Conservation (phyloP, 371 early-diverging fungal species). For the Circinella umbellata region DNA sequence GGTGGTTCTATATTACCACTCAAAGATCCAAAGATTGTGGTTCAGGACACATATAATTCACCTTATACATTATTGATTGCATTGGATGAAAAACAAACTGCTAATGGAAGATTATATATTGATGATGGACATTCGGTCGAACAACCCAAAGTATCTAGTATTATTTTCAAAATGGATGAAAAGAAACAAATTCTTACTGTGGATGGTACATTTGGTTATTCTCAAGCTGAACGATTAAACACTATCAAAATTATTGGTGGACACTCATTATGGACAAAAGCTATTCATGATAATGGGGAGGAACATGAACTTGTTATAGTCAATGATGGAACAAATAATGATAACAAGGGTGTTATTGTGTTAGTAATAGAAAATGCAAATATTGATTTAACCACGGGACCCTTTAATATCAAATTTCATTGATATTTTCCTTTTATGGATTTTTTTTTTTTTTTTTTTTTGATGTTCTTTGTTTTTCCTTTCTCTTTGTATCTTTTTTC, state of each 20-base stretch:
- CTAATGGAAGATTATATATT: constrained; percentile 57
- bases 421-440: not conserved
- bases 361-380: not conserved
- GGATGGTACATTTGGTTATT: constrained; percentile 36
- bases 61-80: constrained; percentile 57
- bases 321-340: not conserved
- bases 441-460: too few relatives aligned
- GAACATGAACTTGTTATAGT: not conserved
- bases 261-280: not conserved
- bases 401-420: not conserved
- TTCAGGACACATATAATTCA: constrained; percentile 44
- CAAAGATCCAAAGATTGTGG: constrained; percentile 54
- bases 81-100: constrained; percentile 41
- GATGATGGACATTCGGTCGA: constrained; percentile 63
- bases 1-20: constrained; percentile 55
- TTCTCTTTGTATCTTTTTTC: too few relatives aligned
- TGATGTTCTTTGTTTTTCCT: too few relatives aligned
- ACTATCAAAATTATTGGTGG: constrained; percentile 17
- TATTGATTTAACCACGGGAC: not conserved
- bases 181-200: constrained; percentile 32
- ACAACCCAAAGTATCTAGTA: constrained; percentile 30
- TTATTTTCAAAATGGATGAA: constrained; percentile 31
- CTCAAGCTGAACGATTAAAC: constrained; percentile 28
- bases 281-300: not conserved
- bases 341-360: not conserved